Percentiles rank a stretch among this genome's conserved stretches.
Evolutionary conservation across 116 monocot genomes (phyloP).

Genomic region (Zostera marina): DNA sequence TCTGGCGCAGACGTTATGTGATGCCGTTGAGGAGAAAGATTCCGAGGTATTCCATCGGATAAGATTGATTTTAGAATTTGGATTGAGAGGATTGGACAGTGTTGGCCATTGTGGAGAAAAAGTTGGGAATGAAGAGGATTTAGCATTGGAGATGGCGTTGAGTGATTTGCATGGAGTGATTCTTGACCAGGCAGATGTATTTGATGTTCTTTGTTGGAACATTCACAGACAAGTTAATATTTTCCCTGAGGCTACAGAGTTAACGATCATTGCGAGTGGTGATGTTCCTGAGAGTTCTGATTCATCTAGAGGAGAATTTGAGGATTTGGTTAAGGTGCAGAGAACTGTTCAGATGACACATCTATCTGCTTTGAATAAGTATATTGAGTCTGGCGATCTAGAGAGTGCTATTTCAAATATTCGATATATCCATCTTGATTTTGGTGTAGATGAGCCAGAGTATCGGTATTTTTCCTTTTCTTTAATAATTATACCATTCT

Average conservation of each 20-base stretch:
- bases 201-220: constrained; percentile 51
- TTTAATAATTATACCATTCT: background rate
- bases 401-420: constrained; percentile 38
- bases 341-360: constrained; percentile 59
- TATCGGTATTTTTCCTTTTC: constrained; percentile 35
- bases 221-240: constrained; percentile 27
- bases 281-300: background rate
- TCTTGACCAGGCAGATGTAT: constrained; percentile 39
- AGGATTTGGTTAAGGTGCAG: constrained; percentile 23
- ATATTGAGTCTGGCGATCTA: constrained; percentile 20
- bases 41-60: constrained; percentile 13
- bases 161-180: constrained; percentile 24
- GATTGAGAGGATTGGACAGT: constrained; percentile 33
- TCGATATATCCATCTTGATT: constrained; percentile 52
- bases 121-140: background rate
- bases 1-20: constrained; percentile 21
- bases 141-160: constrained; percentile 24
- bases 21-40: background rate
- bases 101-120: constrained; percentile 12
- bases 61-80: constrained; percentile 30
- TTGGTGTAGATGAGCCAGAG: constrained; percentile 37
- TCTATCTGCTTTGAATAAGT: constrained; percentile 41
- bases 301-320: constrained; percentile 4
- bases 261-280: constrained; percentile 5
- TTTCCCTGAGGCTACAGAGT: constrained; percentile 10